These are phyloP conservation scores for Microbotryum violaceum DNA, from an alignment of 1,284 basidiomycete species.

Conservation along the genomic window DNA sequence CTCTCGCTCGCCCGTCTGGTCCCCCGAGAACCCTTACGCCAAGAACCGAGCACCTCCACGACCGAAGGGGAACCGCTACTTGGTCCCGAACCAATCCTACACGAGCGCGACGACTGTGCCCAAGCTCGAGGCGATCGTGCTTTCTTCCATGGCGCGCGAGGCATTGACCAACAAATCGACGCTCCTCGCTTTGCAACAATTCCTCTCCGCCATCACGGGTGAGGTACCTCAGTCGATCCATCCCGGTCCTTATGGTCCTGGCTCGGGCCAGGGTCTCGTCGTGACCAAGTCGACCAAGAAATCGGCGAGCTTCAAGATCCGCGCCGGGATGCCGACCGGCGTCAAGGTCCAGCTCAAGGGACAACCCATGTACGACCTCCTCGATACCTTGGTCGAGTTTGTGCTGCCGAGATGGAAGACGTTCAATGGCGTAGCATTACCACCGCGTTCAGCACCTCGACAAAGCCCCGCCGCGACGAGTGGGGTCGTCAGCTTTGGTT, in stretches of 20 bases:
- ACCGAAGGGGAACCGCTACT: slow-evolving; percentile 61
- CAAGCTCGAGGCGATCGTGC: slow-evolving; percentile 69
- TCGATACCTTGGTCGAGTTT: slow-evolving; percentile 82
- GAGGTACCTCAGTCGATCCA: slow-evolving; percentile 63
- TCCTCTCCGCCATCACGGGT: slow-evolving; percentile 78
- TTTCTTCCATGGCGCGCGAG: slow-evolving; percentile 77
- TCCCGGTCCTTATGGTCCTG: slow-evolving; percentile 44
- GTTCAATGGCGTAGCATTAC: slow-evolving; percentile 71
- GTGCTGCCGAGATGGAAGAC: slow-evolving; percentile 88
- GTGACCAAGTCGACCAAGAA: slow-evolving; percentile 70
- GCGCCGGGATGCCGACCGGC: slow-evolving; percentile 73
- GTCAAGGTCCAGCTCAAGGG: slow-evolving; percentile 85
- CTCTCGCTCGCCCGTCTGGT: slow-evolving; percentile 55
- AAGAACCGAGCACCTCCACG: slow-evolving; percentile 61
- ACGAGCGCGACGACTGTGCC: slow-evolving; percentile 61
- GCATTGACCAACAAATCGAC: slow-evolving; percentile 55
- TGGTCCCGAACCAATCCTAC: slow-evolving; percentile 55
- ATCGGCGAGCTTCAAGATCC: slow-evolving; percentile 74
- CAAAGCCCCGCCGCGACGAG: slow-evolving; percentile 60
- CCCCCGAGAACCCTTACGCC: slow-evolving; percentile 69
- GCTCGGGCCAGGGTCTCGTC: slow-evolving; percentile 62
- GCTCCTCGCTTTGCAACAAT: slow-evolving; percentile 77
- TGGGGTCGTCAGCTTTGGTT: slow-evolving; percentile 82
- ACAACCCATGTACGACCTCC: slow-evolving; percentile 87
- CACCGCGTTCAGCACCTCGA: slow-evolving; percentile 46